These are phyloP conservation scores for Arthrobotrys iridis DNA, from an alignment of 2,329 filamentous ascomycete species.

Conservation along the genomic window DNA sequence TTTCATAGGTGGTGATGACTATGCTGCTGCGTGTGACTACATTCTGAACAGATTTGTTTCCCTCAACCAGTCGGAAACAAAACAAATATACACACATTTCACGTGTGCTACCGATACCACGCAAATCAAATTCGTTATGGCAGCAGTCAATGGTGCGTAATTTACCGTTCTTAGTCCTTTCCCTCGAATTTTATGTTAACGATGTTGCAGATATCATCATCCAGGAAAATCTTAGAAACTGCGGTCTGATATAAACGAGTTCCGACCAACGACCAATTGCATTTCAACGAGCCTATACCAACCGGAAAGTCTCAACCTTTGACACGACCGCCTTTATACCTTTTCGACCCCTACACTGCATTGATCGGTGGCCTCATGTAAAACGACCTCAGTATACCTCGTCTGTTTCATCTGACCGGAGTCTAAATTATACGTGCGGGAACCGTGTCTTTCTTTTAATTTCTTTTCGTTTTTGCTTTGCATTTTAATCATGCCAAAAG, in stretches of 20 bases:
- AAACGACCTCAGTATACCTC: conserved; percentile 53
- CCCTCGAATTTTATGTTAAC: background rate
- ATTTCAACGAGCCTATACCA: conserved; percentile 21
- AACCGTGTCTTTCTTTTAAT: conserved; percentile 54
- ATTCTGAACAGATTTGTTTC: conserved; percentile 98
- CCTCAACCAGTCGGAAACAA: conserved; percentile 98
- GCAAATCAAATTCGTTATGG: conserved; percentile 99
- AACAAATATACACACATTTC: conserved; percentile 99
- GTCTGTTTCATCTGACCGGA: conserved; percentile 55
- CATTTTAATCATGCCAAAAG: conserved; percentile 56
- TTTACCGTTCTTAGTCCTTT: conserved; percentile 28
- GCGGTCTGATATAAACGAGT: conserved; percentile 82
- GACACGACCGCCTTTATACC: conserved; percentile 29
- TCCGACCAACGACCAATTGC: conserved; percentile 15
- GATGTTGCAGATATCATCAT: conserved; percentile 88
- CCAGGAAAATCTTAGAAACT: conserved; percentile 97
- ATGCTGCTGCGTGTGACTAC: conserved; percentile 95
- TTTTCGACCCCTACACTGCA: conserved; percentile 43
- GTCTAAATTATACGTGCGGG: conserved; percentile 53
- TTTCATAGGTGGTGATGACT: conserved; percentile 81
- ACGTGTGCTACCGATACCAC: conserved; percentile 98
- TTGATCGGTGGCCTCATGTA: conserved; percentile 52
- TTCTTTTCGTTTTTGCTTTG: conserved; percentile 51
- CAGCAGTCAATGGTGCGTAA: conserved; percentile 89
- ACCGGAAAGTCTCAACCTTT: conserved; percentile 9